These are phyloP conservation scores for Coleophoma eucalyptorum DNA, from an alignment of 2,329 filamentous ascomycete genomes.

Conservation along the genomic window DNA sequence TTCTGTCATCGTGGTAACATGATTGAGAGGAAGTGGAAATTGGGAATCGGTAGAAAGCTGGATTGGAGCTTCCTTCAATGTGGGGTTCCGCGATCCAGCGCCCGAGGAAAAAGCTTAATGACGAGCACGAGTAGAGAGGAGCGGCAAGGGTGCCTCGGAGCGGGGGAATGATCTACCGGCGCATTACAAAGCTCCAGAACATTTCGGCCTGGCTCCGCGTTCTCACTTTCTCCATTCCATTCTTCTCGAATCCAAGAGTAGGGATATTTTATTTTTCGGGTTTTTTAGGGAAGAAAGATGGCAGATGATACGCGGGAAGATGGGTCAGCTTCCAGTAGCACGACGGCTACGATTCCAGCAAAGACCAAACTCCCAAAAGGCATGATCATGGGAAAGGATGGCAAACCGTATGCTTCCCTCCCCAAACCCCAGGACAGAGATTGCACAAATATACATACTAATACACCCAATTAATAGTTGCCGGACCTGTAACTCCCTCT, in stretches of 20 bases:
- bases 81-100: background rate
- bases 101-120: background rate
- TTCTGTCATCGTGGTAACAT: constrained; percentile 16
- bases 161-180: background rate
- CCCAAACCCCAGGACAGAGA: no score
- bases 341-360: constrained; percentile 12
- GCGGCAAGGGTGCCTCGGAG: background rate
- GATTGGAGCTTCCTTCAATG: no score
- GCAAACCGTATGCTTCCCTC: constrained; percentile 68
- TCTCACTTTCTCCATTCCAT: background rate
- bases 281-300: constrained; percentile 12
- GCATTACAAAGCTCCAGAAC: constrained; percentile 5
- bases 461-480: constrained; percentile 44
- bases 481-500: constrained; percentile 63
- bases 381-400: constrained; percentile 73
- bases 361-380: constrained; percentile 61
- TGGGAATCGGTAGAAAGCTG: no score
- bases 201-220: constrained; percentile 1
- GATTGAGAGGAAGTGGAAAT: background rate
- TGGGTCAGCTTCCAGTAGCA: constrained; percentile 4
- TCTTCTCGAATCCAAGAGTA: background rate
- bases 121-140: background rate
- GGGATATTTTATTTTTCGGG: no score
- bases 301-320: constrained; percentile 24
- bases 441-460: no score